Base-by-base conservation (phyloP, 2,329 filamentous ascomycete genomes). In the Endothia cerciana region DNA sequence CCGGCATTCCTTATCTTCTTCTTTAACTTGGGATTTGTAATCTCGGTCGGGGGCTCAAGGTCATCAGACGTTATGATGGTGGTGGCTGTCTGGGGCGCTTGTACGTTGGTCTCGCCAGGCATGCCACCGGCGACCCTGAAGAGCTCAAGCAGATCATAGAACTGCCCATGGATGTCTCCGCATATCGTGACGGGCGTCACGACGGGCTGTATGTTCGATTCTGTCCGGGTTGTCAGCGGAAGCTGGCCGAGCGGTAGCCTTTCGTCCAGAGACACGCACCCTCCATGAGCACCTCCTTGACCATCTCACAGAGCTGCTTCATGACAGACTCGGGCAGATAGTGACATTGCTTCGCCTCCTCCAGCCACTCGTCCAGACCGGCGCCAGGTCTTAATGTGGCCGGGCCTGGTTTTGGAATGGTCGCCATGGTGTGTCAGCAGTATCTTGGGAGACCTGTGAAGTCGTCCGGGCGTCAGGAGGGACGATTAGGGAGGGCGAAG, bases 241-340 rank as follows among this genome's bases (percentile, higher is more conserved):
- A n/a, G 17, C 28, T n/a, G 38, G 57, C 19, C 38, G 6, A 3
- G 40, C 38, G 43, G 15, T 17, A 45, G 22, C 15, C 28, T 38
- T 28, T 36, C 47, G 41, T 33, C 38, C 40, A 30, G 53, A 19
- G 4, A 36, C 55, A 74, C 81, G 72, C 77, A 95, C 93, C 93
- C 85, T 99, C 95, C 95, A 99, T 99, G 74, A 99, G 85, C 71
- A 93, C 96, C 80, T 98, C 95, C 83, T 99, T 99, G 68, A 98
- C 95, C 76, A 97, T 97, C 82, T 99, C 95, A 78, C 95, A 99
- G 59, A 99, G 86, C 78, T 97, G 92, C 85, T 99, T 99, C 95
- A 99, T 99, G 74, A 96, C 93, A 69, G 90, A 82, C 80, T 99
- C 95, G 60, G 95, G 95, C 62, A 99, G 86, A 78, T 98, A 97